Conservation (phyloP, 768 basidiomycete genomes). For the Cystofilobasidium bisporidii region DNA sequence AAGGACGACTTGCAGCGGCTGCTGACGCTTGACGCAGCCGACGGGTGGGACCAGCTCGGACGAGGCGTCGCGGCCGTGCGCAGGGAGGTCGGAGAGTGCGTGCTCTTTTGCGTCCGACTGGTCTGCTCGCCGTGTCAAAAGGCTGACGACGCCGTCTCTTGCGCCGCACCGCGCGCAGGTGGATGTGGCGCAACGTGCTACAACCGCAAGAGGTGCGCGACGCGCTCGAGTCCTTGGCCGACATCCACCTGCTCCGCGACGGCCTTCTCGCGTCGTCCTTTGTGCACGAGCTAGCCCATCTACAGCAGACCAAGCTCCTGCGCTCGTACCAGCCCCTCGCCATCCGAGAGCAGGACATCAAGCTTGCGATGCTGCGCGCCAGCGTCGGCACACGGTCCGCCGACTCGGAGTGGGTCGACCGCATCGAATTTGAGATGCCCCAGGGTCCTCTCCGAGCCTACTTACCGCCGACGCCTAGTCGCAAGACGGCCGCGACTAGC, state of each 20-base stretch:
- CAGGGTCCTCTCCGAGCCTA: slow-evolving; percentile 14
- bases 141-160: not conserved
- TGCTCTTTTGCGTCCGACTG: slow-evolving; percentile 13
- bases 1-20: slow-evolving; percentile 46
- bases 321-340: slow-evolving; percentile 54
- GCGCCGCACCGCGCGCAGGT: slow-evolving; percentile 39
- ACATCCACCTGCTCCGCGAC: slow-evolving; percentile 79
- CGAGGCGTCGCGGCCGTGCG: slow-evolving; percentile 62
- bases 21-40: slow-evolving; percentile 58
- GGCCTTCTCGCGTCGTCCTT: slow-evolving; percentile 77
- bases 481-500: no score
- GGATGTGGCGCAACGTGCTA: slow-evolving; percentile 84
- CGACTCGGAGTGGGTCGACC: slow-evolving; percentile 65
- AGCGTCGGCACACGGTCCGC: slow-evolving; percentile 82
- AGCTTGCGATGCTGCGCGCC: slow-evolving; percentile 73
- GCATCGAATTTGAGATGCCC: slow-evolving; percentile 52
- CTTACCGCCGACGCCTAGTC: no score
- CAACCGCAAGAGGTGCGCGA: slow-evolving; percentile 73
- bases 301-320: slow-evolving; percentile 69
- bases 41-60: slow-evolving; percentile 70
- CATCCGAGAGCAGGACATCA: slow-evolving; percentile 84
- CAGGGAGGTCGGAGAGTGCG: slow-evolving; percentile 64
- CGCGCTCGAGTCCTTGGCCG: slow-evolving; percentile 75
- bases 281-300: slow-evolving; percentile 73
- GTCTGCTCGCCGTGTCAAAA: not conserved